Conservation (phyloP, 805 yeast genomes). For the Teunomyces kruisii region DNA sequence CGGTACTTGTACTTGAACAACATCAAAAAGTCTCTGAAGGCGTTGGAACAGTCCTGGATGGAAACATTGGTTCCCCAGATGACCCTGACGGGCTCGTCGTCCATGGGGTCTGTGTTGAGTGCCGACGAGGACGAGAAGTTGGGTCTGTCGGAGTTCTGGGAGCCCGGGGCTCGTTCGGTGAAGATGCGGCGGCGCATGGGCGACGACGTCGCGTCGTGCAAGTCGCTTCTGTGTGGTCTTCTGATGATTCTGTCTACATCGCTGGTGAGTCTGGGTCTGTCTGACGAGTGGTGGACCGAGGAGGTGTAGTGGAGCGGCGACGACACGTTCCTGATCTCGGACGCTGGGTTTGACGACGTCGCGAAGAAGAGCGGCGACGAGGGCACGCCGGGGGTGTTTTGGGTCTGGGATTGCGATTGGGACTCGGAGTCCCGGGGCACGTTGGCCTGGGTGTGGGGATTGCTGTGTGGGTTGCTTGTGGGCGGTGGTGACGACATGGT, state of each 20-base stretch:
- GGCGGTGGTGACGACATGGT: constrained; percentile 15
- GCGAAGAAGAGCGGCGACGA: constrained; percentile 59
- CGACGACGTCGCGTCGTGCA: constrained; percentile 69
- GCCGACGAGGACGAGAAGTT: constrained; percentile 25
- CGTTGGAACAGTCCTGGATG: constrained; percentile 79
- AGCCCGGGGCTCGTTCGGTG: constrained; percentile 32
- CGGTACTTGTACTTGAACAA: constrained; percentile 79
- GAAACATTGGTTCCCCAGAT: constrained; percentile 99
- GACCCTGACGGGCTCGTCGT: constrained; percentile 78
- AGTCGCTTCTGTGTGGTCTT: constrained; percentile 71
- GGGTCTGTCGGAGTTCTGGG: not conserved
- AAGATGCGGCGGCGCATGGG: constrained; percentile 66
- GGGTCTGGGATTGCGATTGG: constrained; percentile 37
- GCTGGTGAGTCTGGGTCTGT: constrained; percentile 34
- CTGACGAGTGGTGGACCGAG: constrained; percentile 37
- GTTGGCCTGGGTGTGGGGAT: constrained; percentile 17
- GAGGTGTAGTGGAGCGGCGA: constrained; percentile 54
- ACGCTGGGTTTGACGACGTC: constrained; percentile 42
- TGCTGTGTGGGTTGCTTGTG: constrained; percentile 39
- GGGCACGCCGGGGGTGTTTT: constrained; percentile 41
- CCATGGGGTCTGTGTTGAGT: constrained; percentile 26
- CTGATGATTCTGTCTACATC: constrained; percentile 45
- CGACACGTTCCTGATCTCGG: constrained; percentile 41
- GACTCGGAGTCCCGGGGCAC: constrained; percentile 34
- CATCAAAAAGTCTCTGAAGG: constrained; percentile 80